Conservation (phyloP, 345 rosid genomes). For the Murraya koenigii region DNA sequence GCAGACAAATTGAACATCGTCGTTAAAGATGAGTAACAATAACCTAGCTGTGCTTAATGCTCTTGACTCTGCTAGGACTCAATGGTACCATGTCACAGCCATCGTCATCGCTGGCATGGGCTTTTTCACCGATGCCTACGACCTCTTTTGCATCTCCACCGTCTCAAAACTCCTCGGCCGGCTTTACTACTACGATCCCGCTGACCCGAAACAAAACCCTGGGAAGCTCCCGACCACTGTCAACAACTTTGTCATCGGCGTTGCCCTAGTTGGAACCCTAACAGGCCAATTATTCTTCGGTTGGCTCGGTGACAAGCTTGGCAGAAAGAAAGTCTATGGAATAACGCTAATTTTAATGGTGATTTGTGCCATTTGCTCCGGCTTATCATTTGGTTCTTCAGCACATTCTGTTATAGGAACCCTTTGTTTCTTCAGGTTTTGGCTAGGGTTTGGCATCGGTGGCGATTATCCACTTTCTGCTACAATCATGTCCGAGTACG, state of each 20-base stretch:
- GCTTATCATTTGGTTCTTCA: conserved; percentile 50
- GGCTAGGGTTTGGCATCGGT: conserved; percentile 78
- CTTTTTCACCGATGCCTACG: conserved; percentile 79
- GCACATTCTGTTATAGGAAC: conserved; percentile 42
- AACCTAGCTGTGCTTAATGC: conserved; percentile 50
- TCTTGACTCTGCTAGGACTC: conserved; percentile 60
- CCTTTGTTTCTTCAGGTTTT: conserved; percentile 70
- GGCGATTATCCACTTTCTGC: conserved; percentile 89
- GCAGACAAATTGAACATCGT: not conserved
- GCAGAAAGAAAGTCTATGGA: conserved; percentile 57
- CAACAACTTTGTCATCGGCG: conserved; percentile 49
- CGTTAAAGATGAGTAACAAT: conserved; percentile 12
- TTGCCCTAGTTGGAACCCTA: conserved; percentile 57
- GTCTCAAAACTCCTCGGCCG: conserved; percentile 68
- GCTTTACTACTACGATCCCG: conserved; percentile 59
- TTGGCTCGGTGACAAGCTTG: conserved; percentile 69
- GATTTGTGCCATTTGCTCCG: conserved; percentile 53
- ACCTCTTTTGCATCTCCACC: conserved; percentile 64
- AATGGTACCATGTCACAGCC: conserved; percentile 61
- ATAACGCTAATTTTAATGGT: conserved; percentile 57
- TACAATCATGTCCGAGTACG: conserved; percentile 70
- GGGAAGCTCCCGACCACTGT: conserved; percentile 38
- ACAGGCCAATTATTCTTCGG: conserved; percentile 62
- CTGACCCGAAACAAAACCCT: not conserved
- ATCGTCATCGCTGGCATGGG: conserved; percentile 78